Evolutionary conservation across 306 rosid genomes (phyloP).

Genomic region (Lathyrus oleraceus): DNA sequence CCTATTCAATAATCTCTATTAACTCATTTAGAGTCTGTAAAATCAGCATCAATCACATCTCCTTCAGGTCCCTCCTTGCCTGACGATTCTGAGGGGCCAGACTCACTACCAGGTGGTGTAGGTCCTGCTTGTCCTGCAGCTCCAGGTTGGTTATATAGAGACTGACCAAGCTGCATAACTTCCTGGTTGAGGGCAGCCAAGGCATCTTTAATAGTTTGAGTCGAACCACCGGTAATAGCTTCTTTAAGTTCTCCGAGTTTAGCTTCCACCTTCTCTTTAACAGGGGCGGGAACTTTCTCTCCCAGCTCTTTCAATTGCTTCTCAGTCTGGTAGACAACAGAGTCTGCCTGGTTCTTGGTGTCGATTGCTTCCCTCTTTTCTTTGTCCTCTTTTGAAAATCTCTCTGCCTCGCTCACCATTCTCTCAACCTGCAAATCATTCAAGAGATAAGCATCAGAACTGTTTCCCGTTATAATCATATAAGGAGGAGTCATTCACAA

Average conservation of each 20-base stretch:
- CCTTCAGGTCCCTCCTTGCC: too few species aligned
- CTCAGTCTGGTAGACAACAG: slow-evolving; percentile 91
- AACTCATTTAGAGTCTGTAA: too few species aligned
- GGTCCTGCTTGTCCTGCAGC: too few species aligned
- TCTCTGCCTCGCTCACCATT: slow-evolving; percentile 84
- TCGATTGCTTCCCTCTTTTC: slow-evolving; percentile 92
- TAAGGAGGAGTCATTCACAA: not conserved
- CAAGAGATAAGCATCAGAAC: slow-evolving; percentile 11
- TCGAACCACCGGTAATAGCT: slow-evolving; percentile 70
- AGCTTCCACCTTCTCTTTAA: slow-evolving; percentile 89
- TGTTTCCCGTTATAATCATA: not conserved
- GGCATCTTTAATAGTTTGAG: slow-evolving; percentile 80
- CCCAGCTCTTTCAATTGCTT: slow-evolving; percentile 91
- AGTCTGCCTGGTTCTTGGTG: slow-evolving; percentile 92
- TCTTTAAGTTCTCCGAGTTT: slow-evolving; percentile 84
- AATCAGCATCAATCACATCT: too few species aligned
- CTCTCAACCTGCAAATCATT: slow-evolving; percentile 63
- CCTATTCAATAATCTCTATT: too few species aligned
- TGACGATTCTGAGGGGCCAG: too few species aligned
- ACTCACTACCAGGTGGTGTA: too few species aligned
- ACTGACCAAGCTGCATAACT: too few species aligned
- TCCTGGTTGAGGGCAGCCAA: too few species aligned
- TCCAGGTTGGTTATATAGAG: too few species aligned
- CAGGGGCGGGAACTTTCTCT: slow-evolving; percentile 86
- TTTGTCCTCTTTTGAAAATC: slow-evolving; percentile 78